These are phyloP conservation scores for Amanita muscaria DNA, from an alignment of 768 basidiomycete genomes.

Conservation along the genomic window DNA sequence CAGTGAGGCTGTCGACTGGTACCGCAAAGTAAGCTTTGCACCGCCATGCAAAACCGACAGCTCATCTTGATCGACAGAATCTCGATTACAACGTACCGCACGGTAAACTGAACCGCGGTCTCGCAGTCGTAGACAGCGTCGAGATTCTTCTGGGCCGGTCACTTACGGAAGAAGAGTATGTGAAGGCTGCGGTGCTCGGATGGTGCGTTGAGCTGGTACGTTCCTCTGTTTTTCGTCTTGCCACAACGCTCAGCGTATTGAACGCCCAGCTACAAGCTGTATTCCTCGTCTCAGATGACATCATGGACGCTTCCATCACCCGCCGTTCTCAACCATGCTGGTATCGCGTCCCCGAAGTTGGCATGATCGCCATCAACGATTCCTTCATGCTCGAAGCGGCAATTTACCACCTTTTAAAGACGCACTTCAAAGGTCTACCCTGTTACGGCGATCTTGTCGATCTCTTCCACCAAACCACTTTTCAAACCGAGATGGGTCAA, in stretches of 20 bases:
- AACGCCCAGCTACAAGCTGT: constrained; percentile 76
- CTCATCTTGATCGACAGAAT: constrained; percentile 36
- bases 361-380: constrained; percentile 91
- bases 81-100: constrained; percentile 93
- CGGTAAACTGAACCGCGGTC: constrained; percentile 93
- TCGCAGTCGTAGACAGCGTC: constrained; percentile 90
- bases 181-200: constrained; percentile 80
- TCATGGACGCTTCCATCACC: constrained; percentile 94
- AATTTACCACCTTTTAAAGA: constrained; percentile 86
- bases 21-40: constrained; percentile 46
- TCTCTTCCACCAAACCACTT: constrained; percentile 82
- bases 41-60: not conserved
- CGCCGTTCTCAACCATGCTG: constrained; percentile 94
- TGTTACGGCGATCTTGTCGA: constrained; percentile 91
- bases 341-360: constrained; percentile 62
- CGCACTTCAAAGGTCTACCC: constrained; percentile 68
- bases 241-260: not conserved
- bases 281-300: constrained; percentile 95
- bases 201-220: constrained; percentile 94
- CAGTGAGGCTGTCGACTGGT: constrained; percentile 79
- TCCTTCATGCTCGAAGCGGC: constrained; percentile 92
- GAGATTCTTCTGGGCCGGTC: constrained; percentile 72
- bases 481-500: constrained; percentile 95
- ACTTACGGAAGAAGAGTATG: constrained; percentile 78
- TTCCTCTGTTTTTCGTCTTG: constrained; percentile 11